These are phyloP conservation scores for Lasiodiplodia hormozganensis DNA, from an alignment of 2,329 filamentous ascomycete genomes.

Conservation along the genomic window DNA sequence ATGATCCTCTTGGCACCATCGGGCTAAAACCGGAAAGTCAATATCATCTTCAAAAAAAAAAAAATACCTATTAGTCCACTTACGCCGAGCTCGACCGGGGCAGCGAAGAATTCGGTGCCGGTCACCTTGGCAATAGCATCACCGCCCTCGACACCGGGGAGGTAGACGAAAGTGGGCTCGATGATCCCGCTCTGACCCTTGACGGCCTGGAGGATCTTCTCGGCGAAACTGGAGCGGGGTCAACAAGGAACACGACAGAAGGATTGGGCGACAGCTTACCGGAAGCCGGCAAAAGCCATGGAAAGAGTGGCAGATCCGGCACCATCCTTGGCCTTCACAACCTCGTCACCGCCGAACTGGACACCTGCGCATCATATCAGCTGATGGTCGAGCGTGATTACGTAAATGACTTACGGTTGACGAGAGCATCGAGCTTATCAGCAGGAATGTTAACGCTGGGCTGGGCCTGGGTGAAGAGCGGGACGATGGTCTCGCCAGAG, in stretches of 20 bases:
- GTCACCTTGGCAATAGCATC: slow-evolving; percentile 84
- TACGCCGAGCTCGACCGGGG: slow-evolving; percentile 94
- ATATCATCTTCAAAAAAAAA: slow-evolving; percentile 10
- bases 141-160: slow-evolving; percentile 86
- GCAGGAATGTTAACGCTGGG: slow-evolving; percentile 80
- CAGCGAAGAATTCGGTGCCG: slow-evolving; percentile 91
- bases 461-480: slow-evolving; percentile 90
- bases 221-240: slow-evolving; percentile 70
- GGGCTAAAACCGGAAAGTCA: slow-evolving; percentile 60
- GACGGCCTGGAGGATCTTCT: slow-evolving; percentile 87
- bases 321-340: slow-evolving; percentile 93
- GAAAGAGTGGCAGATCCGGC: slow-evolving; percentile 89
- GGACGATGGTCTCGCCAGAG: slow-evolving; percentile 97
- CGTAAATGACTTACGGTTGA: slow-evolving; percentile 71
- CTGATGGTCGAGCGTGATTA: slow-evolving; percentile 18
- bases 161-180: slow-evolving; percentile 95
- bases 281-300: slow-evolving; percentile 95
- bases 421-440: slow-evolving; percentile 88
- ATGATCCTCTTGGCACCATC: slow-evolving; percentile 84
- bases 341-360: slow-evolving; percentile 97
- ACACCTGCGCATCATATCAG: slow-evolving; percentile 60
- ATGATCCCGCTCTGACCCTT: slow-evolving; percentile 92
- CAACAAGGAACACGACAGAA: slow-evolving; percentile 41
- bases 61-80: slow-evolving; percentile 48
- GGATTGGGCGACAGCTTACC: slow-evolving; percentile 59